These are phyloP conservation scores for Apostasia ramifera DNA, from an alignment of 106 monocot species.

Conservation along the genomic window DNA sequence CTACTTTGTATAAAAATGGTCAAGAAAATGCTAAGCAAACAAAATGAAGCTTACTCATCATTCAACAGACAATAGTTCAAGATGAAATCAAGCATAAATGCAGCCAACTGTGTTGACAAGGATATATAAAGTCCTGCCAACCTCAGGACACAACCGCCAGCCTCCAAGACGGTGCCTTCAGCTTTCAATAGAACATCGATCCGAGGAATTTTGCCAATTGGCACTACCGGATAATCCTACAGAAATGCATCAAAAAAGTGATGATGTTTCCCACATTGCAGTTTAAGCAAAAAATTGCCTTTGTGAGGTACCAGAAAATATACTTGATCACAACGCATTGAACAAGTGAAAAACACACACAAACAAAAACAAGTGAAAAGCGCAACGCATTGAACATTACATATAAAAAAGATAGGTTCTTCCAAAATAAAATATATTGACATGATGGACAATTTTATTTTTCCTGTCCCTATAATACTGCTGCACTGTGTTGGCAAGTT, in stretches of 20 bases:
- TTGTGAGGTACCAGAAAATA: too few relatives aligned
- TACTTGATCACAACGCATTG: too few relatives aligned
- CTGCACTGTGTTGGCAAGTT: too few relatives aligned
- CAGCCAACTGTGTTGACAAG: conserved; percentile 16
- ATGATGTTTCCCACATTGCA: too few relatives aligned
- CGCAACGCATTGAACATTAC: too few relatives aligned
- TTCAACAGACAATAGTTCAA: background rate
- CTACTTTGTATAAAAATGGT: conserved; percentile 38
- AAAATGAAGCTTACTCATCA: background rate
- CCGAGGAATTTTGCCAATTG: conserved; percentile 70
- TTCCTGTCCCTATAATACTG: too few relatives aligned
- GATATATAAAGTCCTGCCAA: conserved; percentile 98
- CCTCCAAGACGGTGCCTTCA: conserved; percentile 56
- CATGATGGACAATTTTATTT: too few relatives aligned
- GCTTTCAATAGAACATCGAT: conserved; percentile 83
- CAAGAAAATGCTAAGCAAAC: conserved; percentile 22
- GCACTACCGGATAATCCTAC: conserved; percentile 71
- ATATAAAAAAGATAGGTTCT: too few relatives aligned
- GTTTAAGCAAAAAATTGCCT: too few relatives aligned
- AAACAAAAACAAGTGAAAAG: too few relatives aligned
- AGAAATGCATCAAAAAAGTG: conserved; percentile 4
- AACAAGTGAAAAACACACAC: too few relatives aligned
- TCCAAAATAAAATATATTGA: too few relatives aligned
- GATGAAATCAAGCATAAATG: background rate
- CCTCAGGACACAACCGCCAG: conserved; percentile 73